Base-by-base conservation (phyloP, 2,329 filamentous ascomycete species). In the Aspergillus sp. region DNA sequence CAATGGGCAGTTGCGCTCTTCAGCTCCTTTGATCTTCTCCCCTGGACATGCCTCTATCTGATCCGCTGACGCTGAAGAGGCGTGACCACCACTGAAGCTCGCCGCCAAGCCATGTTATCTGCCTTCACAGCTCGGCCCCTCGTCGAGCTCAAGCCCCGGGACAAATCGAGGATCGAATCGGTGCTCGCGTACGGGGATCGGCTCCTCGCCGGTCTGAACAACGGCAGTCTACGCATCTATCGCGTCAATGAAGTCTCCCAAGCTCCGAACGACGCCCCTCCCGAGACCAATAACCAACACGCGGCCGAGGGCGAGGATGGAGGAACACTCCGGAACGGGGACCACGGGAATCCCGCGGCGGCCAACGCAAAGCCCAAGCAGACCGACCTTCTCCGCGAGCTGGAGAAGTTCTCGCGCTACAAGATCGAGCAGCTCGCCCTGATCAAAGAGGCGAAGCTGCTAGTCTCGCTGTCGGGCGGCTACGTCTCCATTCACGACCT, bases 141-240 rank as follows among this genome's bases (percentile, higher is more conserved):
- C 72, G 89, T 97, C 80, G 94, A 99, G 88, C 88, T 99, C 66
- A 92, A 89, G 77, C 86, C 86, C 73, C 87, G 90, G 73, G 93
- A 97, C 83, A 96, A 95, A 79, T 95, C 90, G 60, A 94, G 88
- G 79, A 96, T 99, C 75, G 94, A 99, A 76, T 94, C 90, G 46
- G 90, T 99, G 61, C 82, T 97, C 45, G 90, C 93, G 56, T 90
- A 96, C 74, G 91, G 92, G 68, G 94, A 99, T 70, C 86, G 92
- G 57, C 82, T 99, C 33, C 83, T 99, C 50, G 91, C 96, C 53
- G 94, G 94, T 51, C 81, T 99, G 58, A 96, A 90, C 73, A 95
- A 88, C 36, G 94, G 94, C 64, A 86, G 83, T 55, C 81, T 99
- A 53, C 88, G 92, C 58, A 86, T 99, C 68, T 97, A 96, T 77